Evolutionary conservation across 176 grass and related monocot genomes (phyloP).

Genomic region (Phyllostachys edulis): DNA sequence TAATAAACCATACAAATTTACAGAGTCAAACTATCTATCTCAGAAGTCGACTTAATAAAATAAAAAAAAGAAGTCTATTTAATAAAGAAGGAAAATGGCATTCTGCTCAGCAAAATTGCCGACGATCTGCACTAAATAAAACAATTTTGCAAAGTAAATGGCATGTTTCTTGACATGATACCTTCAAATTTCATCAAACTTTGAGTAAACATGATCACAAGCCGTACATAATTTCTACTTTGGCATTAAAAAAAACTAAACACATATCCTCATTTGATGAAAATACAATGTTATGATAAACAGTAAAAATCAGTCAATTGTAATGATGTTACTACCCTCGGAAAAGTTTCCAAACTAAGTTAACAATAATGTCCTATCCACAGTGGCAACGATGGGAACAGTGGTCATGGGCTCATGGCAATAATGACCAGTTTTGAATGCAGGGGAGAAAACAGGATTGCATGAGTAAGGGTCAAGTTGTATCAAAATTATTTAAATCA

Average conservation of each 20-base stretch:
- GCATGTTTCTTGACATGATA: not conserved
- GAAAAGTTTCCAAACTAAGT: slow-evolving; percentile 8
- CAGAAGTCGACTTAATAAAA: too few relatives aligned
- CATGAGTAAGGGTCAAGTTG: too few relatives aligned
- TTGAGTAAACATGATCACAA: not conserved
- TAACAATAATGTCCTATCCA: not conserved
- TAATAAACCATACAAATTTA: not conserved
- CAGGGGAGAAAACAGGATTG: too few relatives aligned
- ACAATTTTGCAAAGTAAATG: not conserved
- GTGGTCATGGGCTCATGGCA: not conserved
- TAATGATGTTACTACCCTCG: not conserved
- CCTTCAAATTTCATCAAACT: not conserved
- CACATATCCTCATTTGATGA: not conserved
- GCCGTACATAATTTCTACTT: not conserved
- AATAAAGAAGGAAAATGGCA: not conserved
- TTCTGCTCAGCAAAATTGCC: not conserved
- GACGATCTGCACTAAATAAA: not conserved
- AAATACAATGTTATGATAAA: not conserved
- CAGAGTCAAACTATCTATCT: not conserved
- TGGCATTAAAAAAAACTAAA: not conserved
- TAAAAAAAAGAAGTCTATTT: too few relatives aligned
- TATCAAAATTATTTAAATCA: too few relatives aligned
- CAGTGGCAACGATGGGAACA: not conserved
- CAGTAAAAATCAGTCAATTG: not conserved
- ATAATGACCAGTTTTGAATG: too few relatives aligned